Conservation (phyloP, 805 yeast species). For the Candida stauntonica region DNA sequence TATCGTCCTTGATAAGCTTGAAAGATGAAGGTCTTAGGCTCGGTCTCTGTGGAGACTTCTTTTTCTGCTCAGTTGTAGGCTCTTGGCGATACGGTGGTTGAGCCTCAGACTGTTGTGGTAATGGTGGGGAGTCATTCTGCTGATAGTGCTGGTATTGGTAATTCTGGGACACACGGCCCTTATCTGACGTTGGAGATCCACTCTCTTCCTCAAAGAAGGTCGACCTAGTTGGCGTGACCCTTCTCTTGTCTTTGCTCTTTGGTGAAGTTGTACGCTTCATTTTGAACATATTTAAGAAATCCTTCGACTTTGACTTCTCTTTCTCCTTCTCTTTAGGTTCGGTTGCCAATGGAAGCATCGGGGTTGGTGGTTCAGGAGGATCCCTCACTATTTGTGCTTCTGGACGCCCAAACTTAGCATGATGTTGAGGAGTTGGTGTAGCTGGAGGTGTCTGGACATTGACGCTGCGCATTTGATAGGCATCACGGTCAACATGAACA, state of each 20-base stretch:
- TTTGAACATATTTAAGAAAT: slow-evolving; percentile 25
- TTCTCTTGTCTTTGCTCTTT: slow-evolving; percentile 14
- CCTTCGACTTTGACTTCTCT: slow-evolving; percentile 23
- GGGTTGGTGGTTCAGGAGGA: slow-evolving; percentile 10
- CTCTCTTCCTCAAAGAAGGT: slow-evolving; percentile 16
- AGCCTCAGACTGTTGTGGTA: neutral
- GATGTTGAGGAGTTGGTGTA: slow-evolving; percentile 3
- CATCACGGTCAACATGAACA: neutral
- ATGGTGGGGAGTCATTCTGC: slow-evolving; percentile 1
- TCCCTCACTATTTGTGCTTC: slow-evolving; percentile 6
- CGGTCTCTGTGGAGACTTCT: slow-evolving; percentile 17
- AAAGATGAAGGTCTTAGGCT: slow-evolving; percentile 12
- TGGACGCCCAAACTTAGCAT: slow-evolving; percentile 3
- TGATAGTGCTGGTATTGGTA: slow-evolving; percentile 1
- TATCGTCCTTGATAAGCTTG: slow-evolving; percentile 9
- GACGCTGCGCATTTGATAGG: neutral
- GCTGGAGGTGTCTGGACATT: neutral
- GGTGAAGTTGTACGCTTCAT: slow-evolving; percentile 25
- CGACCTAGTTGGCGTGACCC: slow-evolving; percentile 7
- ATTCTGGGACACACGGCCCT: neutral
- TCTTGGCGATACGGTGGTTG: slow-evolving; percentile 3
- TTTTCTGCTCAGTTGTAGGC: neutral
- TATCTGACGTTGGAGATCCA: neutral
- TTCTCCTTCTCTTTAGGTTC: slow-evolving; percentile 12
- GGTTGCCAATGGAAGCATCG: slow-evolving; percentile 4